These are phyloP conservation scores for Teratosphaeriaceae sp. DNA, from an alignment of 2,329 filamentous ascomycete genomes.

Conservation along the genomic window DNA sequence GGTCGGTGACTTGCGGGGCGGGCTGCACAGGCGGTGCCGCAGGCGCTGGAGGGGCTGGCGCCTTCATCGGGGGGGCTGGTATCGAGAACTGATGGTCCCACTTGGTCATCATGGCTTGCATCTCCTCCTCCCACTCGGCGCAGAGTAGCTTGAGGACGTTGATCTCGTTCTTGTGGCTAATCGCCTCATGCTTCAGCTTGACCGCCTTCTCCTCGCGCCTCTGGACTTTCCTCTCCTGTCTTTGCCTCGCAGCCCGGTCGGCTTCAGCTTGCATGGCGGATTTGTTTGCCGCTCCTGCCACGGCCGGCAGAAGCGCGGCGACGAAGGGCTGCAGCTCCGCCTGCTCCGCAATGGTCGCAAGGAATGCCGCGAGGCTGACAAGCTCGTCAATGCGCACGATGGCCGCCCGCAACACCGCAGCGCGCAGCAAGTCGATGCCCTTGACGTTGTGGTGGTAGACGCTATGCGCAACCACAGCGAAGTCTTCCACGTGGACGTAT, in stretches of 20 bases:
- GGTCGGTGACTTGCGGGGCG: no score
- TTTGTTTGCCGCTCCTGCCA: no score
- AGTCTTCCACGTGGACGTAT: constrained; percentile 1
- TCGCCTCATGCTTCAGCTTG: background rate
- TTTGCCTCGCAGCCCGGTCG: no score
- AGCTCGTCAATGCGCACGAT: constrained; percentile 1
- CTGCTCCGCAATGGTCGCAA: background rate
- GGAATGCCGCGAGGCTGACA: background rate
- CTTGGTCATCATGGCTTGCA: background rate
- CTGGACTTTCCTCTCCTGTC: background rate
- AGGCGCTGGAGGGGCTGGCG: no score
- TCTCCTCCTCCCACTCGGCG: background rate
- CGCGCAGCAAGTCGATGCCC: constrained; percentile 4
- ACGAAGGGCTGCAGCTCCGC: constrained; percentile 4
- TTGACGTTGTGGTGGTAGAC: background rate
- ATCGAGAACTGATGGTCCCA: no score
- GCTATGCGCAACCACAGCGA: constrained; percentile 1
- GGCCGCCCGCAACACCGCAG: constrained; percentile 1
- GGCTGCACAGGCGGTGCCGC: no score
- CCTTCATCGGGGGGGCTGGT: no score
- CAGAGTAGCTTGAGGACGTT: background rate
- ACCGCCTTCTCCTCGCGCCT: background rate
- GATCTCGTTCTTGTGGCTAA: background rate
- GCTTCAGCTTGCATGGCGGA: no score
- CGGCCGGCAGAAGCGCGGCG: background rate